phyloP scores from a whole-genome alignment of 768 basidiomycete genomes.

The Hericium erinaceus region DNA sequence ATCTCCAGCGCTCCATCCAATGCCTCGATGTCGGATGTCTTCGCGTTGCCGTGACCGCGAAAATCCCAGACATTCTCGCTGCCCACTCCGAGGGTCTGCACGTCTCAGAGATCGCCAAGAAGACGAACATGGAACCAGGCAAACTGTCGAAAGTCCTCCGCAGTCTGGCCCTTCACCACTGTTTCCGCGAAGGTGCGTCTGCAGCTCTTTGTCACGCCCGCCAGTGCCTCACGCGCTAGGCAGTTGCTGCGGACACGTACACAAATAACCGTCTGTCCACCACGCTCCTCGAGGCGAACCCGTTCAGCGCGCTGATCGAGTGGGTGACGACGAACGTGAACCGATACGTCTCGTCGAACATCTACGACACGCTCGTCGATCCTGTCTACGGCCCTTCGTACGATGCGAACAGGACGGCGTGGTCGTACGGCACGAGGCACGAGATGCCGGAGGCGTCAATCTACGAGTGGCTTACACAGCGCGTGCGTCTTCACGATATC shows the following conservation, averaged over 20 bases:
- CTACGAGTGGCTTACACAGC: not conserved
- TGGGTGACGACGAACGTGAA: not conserved
- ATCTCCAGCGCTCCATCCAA: not conserved
- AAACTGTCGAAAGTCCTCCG: slow-evolving; percentile 24
- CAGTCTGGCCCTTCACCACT: slow-evolving; percentile 21
- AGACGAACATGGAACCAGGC: slow-evolving; percentile 17
- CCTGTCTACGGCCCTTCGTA: slow-evolving; percentile 18
- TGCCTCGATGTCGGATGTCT: slow-evolving; percentile 21
- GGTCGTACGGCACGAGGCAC: not conserved
- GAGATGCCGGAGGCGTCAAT: not conserved
- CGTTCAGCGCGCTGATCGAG: not conserved
- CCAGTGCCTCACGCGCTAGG: not conserved
- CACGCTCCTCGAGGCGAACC: slow-evolving; percentile 10
- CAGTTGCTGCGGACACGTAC: slow-evolving; percentile 16
- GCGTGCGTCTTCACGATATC: not conserved
- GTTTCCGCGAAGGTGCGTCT: slow-evolving; percentile 21
- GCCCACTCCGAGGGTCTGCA: slow-evolving; percentile 21
- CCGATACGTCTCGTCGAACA: not conserved
- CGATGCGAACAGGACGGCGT: slow-evolving; percentile 16
- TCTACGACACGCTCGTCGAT: slow-evolving; percentile 20
- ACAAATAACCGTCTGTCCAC: slow-evolving; percentile 28
- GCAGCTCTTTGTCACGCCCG: not conserved
- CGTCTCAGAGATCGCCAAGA: slow-evolving; percentile 18
- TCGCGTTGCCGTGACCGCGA: slow-evolving; percentile 17
- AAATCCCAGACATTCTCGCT: slow-evolving; percentile 21